Conservation (phyloP, 192 early-diverging fungal genomes). For the Paraglomus brasilianum region DNA sequence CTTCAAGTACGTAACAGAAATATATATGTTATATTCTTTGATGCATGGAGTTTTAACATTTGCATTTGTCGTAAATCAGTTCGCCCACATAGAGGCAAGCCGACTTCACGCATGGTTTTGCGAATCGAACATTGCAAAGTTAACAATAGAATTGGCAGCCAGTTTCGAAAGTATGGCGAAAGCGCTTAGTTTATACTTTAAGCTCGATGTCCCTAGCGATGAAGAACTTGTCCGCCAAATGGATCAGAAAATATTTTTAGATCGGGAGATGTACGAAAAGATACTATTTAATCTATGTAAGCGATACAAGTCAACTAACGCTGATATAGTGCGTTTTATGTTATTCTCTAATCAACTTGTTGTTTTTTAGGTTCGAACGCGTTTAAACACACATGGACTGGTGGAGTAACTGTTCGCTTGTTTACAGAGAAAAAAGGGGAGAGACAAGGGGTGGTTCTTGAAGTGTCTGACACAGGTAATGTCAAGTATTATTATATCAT, state of each 20-base stretch:
- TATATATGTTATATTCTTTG: background rate
- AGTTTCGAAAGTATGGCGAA: constrained; percentile 53
- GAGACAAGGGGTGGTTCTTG: constrained; percentile 35
- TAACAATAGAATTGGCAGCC: constrained; percentile 46
- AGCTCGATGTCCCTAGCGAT: constrained; percentile 37
- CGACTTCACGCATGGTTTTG: constrained; percentile 49
- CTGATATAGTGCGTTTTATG: constrained; percentile 48
- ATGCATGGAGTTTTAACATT: background rate
- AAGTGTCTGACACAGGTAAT: constrained; percentile 35
- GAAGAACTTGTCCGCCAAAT: background rate
- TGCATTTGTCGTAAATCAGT: constrained; percentile 33
- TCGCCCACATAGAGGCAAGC: constrained; percentile 52
- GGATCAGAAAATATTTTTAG: constrained; percentile 39
- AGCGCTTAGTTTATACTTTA: constrained; percentile 43
- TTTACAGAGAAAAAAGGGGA: constrained; percentile 41
- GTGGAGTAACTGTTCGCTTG: constrained; percentile 49
- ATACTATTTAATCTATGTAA: constrained; percentile 43
- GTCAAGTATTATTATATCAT: no score
- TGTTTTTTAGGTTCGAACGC: constrained; percentile 33
- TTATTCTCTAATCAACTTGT: constrained; percentile 20
- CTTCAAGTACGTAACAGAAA: constrained; percentile 26
- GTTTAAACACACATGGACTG: constrained; percentile 49
- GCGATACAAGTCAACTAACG: constrained; percentile 52
- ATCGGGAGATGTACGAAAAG: constrained; percentile 46
- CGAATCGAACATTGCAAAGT: constrained; percentile 42